phyloP scores from a whole-genome alignment of 257 asterid genomes.

The Nyctanthes arbortristis region DNA sequence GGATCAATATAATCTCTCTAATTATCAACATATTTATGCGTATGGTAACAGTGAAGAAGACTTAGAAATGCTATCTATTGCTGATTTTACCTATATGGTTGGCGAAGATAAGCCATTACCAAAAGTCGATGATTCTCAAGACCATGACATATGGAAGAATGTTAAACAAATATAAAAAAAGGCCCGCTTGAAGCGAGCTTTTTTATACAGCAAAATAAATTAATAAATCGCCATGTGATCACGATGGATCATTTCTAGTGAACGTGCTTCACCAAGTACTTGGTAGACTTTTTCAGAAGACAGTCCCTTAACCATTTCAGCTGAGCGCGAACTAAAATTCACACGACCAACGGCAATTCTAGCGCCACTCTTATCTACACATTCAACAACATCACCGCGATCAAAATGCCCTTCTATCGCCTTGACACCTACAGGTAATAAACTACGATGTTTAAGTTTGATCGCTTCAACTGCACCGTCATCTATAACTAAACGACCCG shows the following conservation, averaged over 20 bases:
- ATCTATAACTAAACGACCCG: background rate
- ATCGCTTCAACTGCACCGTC: background rate
- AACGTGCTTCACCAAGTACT: background rate
- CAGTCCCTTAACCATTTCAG: background rate
- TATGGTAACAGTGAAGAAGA: background rate
- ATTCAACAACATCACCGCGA: background rate
- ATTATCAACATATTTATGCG: background rate
- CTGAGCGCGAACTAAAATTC: background rate
- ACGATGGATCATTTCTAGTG: background rate
- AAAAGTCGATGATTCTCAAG: background rate
- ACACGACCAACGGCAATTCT: background rate
- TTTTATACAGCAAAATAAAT: no score
- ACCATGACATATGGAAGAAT: no score
- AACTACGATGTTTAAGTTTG: background rate
- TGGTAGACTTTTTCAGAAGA: background rate
- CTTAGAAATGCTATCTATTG: background rate
- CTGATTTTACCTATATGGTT: background rate
- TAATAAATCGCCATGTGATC: background rate
- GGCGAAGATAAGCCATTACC: background rate
- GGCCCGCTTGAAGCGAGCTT: background rate
- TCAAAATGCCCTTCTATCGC: background rate
- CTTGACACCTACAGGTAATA: background rate
- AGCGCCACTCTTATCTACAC: background rate
- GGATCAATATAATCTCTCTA: background rate
- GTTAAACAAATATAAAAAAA: background rate